Evolutionary conservation across 495 filamentous ascomycete genomes (phyloP), one percentile per base, ranked within the genome.

Genomic region (Neurospora terricola): DNA sequence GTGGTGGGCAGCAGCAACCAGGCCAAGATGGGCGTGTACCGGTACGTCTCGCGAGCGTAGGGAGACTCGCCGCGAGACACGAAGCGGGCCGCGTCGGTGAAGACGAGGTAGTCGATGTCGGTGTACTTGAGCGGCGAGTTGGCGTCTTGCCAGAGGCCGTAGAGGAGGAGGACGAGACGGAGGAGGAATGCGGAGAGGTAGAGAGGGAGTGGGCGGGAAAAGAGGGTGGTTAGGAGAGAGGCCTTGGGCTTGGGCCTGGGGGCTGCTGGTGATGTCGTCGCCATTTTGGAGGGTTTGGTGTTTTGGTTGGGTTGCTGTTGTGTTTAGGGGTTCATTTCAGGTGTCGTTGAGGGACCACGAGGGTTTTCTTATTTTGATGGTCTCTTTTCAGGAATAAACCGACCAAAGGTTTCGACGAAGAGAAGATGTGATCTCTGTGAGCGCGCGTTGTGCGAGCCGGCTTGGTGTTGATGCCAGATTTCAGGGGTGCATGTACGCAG

Each of bases 101-200:
- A 99, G 74, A 99, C 96, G 76, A 92, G 90, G 85, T 99, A 99
- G 87, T 99, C 96, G 78, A 99, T 97, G 82, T 99, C 96, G 71
- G 96, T 99, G 86, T 98, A 99, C 82, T 97, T 97, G 76, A 99
- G 82, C 4, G 94, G 87, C 11, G 94, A 96, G 83, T 93, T 86
- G 73, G 92, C 90, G 80, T 99, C 96, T 86, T 99, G 96, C 84
- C 91, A 91, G 72, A 92, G 87, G 43, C 96, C 96, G 81, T 97
- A 98, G 73, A 95, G 75, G 34, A 98, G 87, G 72, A 99, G 86
- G 23, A 84, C 81, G 9, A 87, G 75, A 69, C 96, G 91, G 4
- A 98, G 86, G 27, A 88, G 71, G 38, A 89, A 86, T 3, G 95
- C 92, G 18, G 88, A 83, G 34, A 89, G 72, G 78, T 97, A 94